Evolutionary conservation across 345 rosid genomes (phyloP), one percentile per base, ranked within the genome.

Genomic region (Camelina laxa): DNA sequence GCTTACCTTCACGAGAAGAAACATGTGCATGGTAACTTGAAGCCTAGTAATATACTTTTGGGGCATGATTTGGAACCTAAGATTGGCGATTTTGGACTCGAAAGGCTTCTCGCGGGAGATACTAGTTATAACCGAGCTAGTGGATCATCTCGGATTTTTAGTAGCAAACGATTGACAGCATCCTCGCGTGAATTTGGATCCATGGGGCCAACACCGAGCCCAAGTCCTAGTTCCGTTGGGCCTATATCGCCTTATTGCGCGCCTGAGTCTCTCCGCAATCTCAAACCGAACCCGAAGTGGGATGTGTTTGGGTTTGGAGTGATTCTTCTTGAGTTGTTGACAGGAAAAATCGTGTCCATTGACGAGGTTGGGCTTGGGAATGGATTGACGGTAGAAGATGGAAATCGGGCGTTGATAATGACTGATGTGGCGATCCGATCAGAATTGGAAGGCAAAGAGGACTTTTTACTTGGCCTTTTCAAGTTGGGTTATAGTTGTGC

Each of bases 231-330:
- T 59, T 87, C 84, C 0, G 45, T 77, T 20, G 80, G 80, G 20
- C 82, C 91, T 6, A 59, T 91, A 2, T 91, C 93, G 0, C 91
- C 92, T 0, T 94, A 91, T 66, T 82, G 86, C 0, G 96, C 97
- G 1, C 96, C 98, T 0, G 97, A 94, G 60, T 94, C 96, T 0
- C 87, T 94, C 1, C 42, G 98, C 51, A 90, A 89, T 77, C 73
- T 94, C 2, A 91, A 91, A 84, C 96, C 98, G 12, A 86, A 80
- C 57, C 92, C 92, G 0, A 94, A 91, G 61, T 91, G 98, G 98
- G 98, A 94, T 2, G 95, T 85, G 61, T 94, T 83, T 27, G 80
- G 97, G 9, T 94, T 90, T 10, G 98, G 98, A 67, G 84, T 90
- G 45, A 87, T 94, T 14, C 72, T 91, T 44, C 85, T 94, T 0